phyloP scores from a whole-genome alignment of 306 rosid genomes.

The Trifolium fragiferum region DNA sequence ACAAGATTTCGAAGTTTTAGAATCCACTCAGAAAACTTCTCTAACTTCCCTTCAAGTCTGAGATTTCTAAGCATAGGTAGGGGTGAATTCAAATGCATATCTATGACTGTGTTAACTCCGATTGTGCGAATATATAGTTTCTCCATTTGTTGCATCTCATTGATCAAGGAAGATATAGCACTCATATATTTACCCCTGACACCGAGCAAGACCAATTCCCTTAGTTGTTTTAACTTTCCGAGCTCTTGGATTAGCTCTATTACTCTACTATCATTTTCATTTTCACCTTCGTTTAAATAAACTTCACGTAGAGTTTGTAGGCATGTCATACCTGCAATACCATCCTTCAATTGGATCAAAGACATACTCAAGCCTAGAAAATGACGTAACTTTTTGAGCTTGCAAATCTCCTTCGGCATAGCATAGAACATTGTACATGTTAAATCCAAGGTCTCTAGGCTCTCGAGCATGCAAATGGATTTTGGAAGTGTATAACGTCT shows the following conservation, averaged over 20 bases:
- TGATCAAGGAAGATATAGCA: background rate
- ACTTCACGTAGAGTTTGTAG: background rate
- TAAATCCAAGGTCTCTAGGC: slow-evolving; percentile 2
- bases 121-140: background rate
- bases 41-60: background rate
- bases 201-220: background rate
- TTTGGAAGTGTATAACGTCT: background rate
- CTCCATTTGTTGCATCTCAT: background rate
- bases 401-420: background rate
- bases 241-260: no score
- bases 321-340: background rate
- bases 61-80: background rate
- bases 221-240: background rate
- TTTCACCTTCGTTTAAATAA: background rate
- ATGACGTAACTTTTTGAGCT: slow-evolving; percentile 14
- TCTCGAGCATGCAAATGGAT: slow-evolving; percentile 1
- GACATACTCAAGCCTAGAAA: background rate
- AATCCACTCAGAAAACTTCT: background rate
- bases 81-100: background rate
- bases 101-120: no score
- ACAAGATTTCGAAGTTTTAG: background rate
- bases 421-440: fast-evolving
- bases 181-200: background rate
- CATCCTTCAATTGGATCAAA: background rate
- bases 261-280: no score